Conservation (phyloP, 1,284 basidiomycete genomes). For the Paramarasmius palmivorus region DNA sequence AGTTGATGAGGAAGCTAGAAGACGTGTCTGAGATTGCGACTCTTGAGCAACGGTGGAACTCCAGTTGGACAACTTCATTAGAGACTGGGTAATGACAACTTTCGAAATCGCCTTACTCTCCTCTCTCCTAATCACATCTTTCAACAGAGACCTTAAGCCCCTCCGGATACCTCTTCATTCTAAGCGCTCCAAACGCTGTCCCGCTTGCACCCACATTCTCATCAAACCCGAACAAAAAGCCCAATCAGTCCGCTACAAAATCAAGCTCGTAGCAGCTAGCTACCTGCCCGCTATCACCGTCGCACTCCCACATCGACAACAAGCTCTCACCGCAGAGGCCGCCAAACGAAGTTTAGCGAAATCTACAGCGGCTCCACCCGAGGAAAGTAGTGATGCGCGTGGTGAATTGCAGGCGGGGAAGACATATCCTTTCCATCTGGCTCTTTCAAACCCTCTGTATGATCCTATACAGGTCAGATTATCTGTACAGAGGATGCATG, state of each 20-base stretch:
- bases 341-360: conserved; percentile 50
- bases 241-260: conserved; percentile 91
- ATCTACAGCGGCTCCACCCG: conserved; percentile 35
- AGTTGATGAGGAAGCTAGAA: conserved; percentile 66
- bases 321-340: conserved; percentile 41
- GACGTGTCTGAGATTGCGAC: conserved; percentile 63
- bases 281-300: conserved; percentile 90
- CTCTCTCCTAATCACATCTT: conserved; percentile 11
- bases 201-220: conserved; percentile 91
- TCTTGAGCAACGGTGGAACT: conserved; percentile 80
- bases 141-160: conserved; percentile 75
- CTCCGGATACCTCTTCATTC: conserved; percentile 88
- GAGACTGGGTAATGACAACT: conserved; percentile 57
- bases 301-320: conserved; percentile 55
- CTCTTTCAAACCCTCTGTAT: conserved; percentile 90
- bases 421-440: conserved; percentile 85
- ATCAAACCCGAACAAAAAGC: conserved; percentile 98
- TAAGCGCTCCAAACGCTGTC: conserved; percentile 94
- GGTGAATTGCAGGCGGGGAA: conserved; percentile 67
- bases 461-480: conserved; percentile 90
- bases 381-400: conserved; percentile 42
- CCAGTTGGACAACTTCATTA: conserved; percentile 74
- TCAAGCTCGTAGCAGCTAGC: conserved; percentile 93
- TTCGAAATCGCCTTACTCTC: conserved; percentile 1
- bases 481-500: conserved; percentile 63